These are phyloP conservation scores for Elsinoe australis DNA, from an alignment of 2,329 filamentous ascomycete species.

Conservation along the genomic window DNA sequence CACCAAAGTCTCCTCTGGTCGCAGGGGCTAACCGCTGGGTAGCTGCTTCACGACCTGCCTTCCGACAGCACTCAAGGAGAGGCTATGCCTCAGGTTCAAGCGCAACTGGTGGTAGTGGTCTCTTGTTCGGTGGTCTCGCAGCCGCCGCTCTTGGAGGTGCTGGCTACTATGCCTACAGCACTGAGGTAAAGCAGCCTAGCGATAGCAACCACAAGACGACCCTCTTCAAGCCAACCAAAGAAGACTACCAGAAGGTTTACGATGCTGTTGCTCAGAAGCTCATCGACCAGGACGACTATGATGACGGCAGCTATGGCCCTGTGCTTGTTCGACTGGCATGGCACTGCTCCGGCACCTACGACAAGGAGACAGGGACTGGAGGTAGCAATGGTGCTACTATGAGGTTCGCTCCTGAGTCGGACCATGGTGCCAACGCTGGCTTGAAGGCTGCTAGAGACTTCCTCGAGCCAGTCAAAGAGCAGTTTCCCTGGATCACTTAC, in stretches of 20 bases:
- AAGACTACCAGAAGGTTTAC: constrained; percentile 95
- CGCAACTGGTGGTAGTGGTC: constrained; percentile 33
- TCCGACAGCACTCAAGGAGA: constrained; percentile 65
- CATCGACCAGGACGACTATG: constrained; percentile 88
- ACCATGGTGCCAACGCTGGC: constrained; percentile 91
- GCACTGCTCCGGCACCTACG: constrained; percentile 90
- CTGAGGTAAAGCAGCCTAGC: constrained; percentile 38
- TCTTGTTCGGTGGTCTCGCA: constrained; percentile 53
- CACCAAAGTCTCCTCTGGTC: constrained; percentile 29
- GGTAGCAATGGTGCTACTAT: constrained; percentile 96
- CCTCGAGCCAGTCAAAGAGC: constrained; percentile 78
- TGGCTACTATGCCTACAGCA: constrained; percentile 58
- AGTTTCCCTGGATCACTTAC: constrained; percentile 94
- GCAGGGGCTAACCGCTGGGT: too few species aligned
- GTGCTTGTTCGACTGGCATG: constrained; percentile 85
- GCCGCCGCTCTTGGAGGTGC: constrained; percentile 56
- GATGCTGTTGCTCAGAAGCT: constrained; percentile 71
- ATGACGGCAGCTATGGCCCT: constrained; percentile 92
- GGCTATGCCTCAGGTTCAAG: constrained; percentile 59
- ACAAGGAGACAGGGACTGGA: constrained; percentile 78
- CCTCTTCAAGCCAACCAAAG: constrained; percentile 64
- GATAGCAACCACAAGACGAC: constrained; percentile 26
- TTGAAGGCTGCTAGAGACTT: constrained; percentile 82
- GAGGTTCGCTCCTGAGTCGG: constrained; percentile 82
- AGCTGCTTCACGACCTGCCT: too few species aligned